Percentiles rank a stretch among this genome's conserved stretches.
phyloP scores from a whole-genome alignment of 768 basidiomycete species.

The Mycena sanguinolenta region DNA sequence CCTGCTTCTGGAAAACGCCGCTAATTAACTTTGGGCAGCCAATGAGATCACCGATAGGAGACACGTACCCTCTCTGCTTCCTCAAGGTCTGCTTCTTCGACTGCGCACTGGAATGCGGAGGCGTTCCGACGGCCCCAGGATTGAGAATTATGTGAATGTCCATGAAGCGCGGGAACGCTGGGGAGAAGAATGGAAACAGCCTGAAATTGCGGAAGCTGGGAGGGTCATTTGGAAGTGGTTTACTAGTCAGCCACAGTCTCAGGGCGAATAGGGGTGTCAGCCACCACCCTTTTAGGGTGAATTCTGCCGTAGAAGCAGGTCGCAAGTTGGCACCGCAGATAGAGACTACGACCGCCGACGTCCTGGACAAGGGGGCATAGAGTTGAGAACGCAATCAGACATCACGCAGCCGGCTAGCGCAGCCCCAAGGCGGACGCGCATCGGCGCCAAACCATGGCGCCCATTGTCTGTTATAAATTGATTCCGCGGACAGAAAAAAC shows the following conservation, averaged over 20 bases:
- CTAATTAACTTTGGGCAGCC: slow-evolving; percentile 13
- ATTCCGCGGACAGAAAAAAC: slow-evolving; percentile 28
- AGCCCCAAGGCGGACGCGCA: slow-evolving; percentile 9
- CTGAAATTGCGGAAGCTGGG: neutral
- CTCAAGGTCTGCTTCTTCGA: slow-evolving; percentile 17
- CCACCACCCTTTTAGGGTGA: slow-evolving; percentile 29
- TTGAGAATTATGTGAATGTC: slow-evolving; percentile 42
- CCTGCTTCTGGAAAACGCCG: slow-evolving; percentile 12
- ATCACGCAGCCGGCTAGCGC: slow-evolving; percentile 19
- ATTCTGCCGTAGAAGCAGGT: slow-evolving; percentile 17
- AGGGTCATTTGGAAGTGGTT: slow-evolving; percentile 2
- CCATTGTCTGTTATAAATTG: slow-evolving; percentile 3
- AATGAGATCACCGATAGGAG: slow-evolving; percentile 30
- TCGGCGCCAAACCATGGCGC: neutral
- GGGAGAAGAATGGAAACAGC: neutral
- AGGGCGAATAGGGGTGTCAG: slow-evolving; percentile 34
- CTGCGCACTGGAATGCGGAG: slow-evolving; percentile 21
- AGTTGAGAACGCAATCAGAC: slow-evolving; percentile 30
- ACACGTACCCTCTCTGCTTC: neutral
- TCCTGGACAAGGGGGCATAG: neutral
- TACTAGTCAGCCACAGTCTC: slow-evolving; percentile 21
- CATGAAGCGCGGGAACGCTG: slow-evolving; percentile 35
- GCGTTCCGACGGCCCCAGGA: slow-evolving; percentile 36
- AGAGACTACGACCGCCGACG: slow-evolving; percentile 15
- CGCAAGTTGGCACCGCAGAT: slow-evolving; percentile 13